phyloP scores from a whole-genome alignment of 495 filamentous ascomycete species.

The Aspergillus campestris region DNA sequence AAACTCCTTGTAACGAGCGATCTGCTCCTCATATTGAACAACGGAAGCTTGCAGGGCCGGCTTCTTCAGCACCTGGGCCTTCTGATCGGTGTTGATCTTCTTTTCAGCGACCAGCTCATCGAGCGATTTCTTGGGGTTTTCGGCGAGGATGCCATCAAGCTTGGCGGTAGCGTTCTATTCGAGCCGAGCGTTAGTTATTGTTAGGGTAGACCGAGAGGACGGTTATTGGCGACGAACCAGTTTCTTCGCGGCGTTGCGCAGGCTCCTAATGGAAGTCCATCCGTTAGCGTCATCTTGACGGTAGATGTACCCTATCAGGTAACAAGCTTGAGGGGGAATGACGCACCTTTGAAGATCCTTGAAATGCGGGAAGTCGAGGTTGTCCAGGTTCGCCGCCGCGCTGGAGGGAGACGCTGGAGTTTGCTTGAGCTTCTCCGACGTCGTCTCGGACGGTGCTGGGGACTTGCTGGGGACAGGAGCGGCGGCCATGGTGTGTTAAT shows the following conservation, averaged over 20 bases:
- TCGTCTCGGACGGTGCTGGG: slow-evolving; percentile 21
- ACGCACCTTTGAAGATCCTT: slow-evolving; percentile 82
- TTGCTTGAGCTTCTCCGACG: slow-evolving; percentile 36
- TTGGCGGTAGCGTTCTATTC: slow-evolving; percentile 65
- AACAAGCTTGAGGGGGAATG: background rate
- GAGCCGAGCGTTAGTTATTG: slow-evolving; percentile 7
- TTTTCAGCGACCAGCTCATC: slow-evolving; percentile 74
- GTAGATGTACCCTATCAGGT: background rate
- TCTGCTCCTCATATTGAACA: slow-evolving; percentile 72
- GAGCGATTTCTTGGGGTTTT: slow-evolving; percentile 65
- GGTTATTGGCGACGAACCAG: slow-evolving; percentile 49
- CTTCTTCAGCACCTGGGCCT: slow-evolving; percentile 80
- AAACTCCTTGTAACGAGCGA: slow-evolving; percentile 74
- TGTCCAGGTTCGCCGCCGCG: slow-evolving; percentile 38
- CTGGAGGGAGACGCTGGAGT: slow-evolving; percentile 20
- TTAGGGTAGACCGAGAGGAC: slow-evolving; percentile 1
- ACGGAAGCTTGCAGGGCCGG: slow-evolving; percentile 70
- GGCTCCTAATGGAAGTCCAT: slow-evolving; percentile 45
- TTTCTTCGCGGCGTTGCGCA: slow-evolving; percentile 84
- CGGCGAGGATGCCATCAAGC: slow-evolving; percentile 67
- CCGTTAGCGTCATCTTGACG: slow-evolving; percentile 2
- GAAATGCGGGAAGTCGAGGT: slow-evolving; percentile 64
- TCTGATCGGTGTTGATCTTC: slow-evolving; percentile 91
- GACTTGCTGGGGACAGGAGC: slow-evolving; percentile 20
- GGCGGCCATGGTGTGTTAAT: slow-evolving; percentile 34